These are phyloP conservation scores for Daphne laureola DNA, from an alignment of 441 rosid genomes.

Conservation along the genomic window DNA sequence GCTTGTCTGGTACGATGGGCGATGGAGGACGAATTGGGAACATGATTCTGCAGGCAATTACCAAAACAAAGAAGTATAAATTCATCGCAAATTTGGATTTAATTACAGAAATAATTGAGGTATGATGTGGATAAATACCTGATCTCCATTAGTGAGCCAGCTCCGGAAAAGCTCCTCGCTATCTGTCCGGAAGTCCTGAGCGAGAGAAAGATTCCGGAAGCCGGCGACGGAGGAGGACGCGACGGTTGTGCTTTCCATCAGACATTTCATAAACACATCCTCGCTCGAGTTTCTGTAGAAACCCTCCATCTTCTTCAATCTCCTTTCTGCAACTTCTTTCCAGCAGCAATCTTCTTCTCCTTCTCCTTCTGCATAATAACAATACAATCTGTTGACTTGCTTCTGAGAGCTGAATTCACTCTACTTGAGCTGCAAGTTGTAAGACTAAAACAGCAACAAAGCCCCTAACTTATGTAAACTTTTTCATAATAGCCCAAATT, in stretches of 20 bases:
- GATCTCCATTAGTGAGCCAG: slow-evolving; percentile 64
- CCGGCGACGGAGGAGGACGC: slow-evolving; percentile 65
- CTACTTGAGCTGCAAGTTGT: no score
- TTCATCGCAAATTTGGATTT: neutral
- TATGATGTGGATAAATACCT: slow-evolving; percentile 34
- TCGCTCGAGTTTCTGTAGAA: slow-evolving; percentile 57
- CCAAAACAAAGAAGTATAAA: slow-evolving; percentile 1
- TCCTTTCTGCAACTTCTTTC: slow-evolving; percentile 23
- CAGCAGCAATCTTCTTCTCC: slow-evolving; percentile 11
- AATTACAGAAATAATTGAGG: no score
- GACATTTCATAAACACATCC: slow-evolving; percentile 51
- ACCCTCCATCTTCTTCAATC: slow-evolving; percentile 47
- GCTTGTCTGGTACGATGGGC: slow-evolving; percentile 54
- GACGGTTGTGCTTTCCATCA: slow-evolving; percentile 51
- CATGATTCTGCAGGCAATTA: slow-evolving; percentile 34
- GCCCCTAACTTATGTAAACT: no score
- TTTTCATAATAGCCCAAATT: no score
- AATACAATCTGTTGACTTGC: no score
- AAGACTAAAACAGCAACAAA: no score
- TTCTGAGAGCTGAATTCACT: no score
- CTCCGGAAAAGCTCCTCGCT: slow-evolving; percentile 74
- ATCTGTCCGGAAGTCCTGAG: slow-evolving; percentile 45
- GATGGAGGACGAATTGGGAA: slow-evolving; percentile 33
- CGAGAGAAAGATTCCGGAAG: slow-evolving; percentile 41
- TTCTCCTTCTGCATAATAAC: no score